Conservation (phyloP, 2,329 filamentous ascomycete species). For the Diaporthe citri region DNA sequence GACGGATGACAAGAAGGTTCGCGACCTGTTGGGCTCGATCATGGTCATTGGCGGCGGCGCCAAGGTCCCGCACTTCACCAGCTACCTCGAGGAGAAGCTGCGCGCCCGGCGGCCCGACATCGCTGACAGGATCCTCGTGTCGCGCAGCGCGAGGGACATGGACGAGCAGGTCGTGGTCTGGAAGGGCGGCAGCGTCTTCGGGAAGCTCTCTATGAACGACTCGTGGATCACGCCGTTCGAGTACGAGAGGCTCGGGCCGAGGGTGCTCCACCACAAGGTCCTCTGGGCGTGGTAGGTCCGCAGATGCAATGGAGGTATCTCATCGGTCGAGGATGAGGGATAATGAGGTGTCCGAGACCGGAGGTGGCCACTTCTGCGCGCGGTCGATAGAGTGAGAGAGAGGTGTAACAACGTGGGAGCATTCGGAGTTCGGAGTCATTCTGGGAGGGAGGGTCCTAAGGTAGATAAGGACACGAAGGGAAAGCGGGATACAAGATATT, state of each 20-base stretch:
- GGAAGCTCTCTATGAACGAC: conserved; percentile 91
- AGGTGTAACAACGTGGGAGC: not conserved
- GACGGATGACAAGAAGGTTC: conserved; percentile 91
- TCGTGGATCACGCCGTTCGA: conserved; percentile 92
- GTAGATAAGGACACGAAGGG: not conserved
- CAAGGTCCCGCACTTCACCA: conserved; percentile 83
- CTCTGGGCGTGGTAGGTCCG: conserved; percentile 68
- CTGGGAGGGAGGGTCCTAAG: not conserved
- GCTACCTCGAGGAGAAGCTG: conserved; percentile 86
- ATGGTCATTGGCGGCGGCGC: conserved; percentile 91
- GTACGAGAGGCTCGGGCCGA: conserved; percentile 86
- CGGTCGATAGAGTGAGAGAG: too few species aligned
- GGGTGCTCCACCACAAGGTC: conserved; percentile 87
- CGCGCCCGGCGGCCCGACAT: conserved; percentile 74
- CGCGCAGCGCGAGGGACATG: conserved; percentile 86
- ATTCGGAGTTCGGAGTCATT: conserved; percentile 29
- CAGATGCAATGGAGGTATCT: not conserved
- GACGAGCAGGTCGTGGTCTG: conserved; percentile 97
- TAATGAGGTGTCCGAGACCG: too few species aligned
- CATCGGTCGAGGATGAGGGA: not conserved
- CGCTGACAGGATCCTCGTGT: conserved; percentile 71
- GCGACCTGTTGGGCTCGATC: conserved; percentile 89
- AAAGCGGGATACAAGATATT: not conserved
- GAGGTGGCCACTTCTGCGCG: not conserved
- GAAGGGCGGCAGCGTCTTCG: conserved; percentile 98